Evolutionary conservation across 371 early-diverging fungal species (phyloP).

Genomic region (Umbelopsis sp.): DNA sequence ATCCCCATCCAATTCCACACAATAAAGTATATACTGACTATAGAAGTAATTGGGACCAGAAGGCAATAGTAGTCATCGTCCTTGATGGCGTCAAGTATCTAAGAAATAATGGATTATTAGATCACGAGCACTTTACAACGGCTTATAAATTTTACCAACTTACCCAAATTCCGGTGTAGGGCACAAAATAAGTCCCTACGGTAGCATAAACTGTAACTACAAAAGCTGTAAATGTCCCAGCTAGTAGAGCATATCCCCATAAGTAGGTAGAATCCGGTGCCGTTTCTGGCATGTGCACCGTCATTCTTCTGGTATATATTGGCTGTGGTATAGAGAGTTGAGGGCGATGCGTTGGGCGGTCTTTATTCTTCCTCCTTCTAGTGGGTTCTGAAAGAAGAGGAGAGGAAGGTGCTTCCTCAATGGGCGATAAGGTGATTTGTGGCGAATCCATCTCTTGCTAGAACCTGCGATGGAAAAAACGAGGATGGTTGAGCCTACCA

Average conservation of each 20-base stretch:
- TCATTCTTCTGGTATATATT: slow-evolving; percentile 47
- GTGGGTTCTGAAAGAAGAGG: not conserved
- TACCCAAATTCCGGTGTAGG: slow-evolving; percentile 68
- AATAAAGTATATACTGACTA: slow-evolving; percentile 79
- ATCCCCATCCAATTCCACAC: slow-evolving; percentile 95
- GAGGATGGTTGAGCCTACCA: no score
- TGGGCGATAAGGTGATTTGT: not conserved
- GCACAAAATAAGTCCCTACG: slow-evolving; percentile 74
- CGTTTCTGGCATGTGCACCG: slow-evolving; percentile 51
- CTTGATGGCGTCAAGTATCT: slow-evolving; percentile 75
- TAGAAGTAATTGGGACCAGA: slow-evolving; percentile 80
- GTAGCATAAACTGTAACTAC: slow-evolving; percentile 67
- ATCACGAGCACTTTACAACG: not conserved
- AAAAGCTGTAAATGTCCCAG: slow-evolving; percentile 64
- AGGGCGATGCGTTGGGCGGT: not conserved
- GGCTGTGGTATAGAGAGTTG: slow-evolving; percentile 33
- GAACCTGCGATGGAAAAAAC: not conserved
- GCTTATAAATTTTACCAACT: not conserved
- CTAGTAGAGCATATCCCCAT: slow-evolving; percentile 72
- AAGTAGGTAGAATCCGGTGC: slow-evolving; percentile 74
- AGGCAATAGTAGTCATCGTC: slow-evolving; percentile 86
- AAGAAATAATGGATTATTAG: not conserved
- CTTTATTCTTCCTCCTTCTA: not conserved
- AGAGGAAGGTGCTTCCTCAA: not conserved
- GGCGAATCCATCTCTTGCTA: not conserved